Percentiles rank a stretch among this genome's conserved stretches.
These are phyloP conservation scores for Xylaria acuta DNA, from an alignment of 495 filamentous ascomycete genomes.

Conservation along the genomic window DNA sequence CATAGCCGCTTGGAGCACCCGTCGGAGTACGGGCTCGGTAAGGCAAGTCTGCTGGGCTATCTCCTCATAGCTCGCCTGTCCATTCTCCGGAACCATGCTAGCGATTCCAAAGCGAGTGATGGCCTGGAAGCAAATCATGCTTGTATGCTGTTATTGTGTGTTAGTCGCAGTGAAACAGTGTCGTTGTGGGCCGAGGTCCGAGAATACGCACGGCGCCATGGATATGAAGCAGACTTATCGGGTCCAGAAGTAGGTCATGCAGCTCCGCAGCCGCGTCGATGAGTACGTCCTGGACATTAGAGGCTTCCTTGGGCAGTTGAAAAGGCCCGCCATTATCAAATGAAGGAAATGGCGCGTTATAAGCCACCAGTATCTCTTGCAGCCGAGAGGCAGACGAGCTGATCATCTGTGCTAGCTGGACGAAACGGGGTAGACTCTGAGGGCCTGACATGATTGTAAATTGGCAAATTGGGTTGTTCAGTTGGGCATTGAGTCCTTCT, in stretches of 20 bases:
- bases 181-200: neutral
- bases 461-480: neutral
- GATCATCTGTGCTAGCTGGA: neutral
- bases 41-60: conserved; percentile 36
- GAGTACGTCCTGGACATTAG: neutral
- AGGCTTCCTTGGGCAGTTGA: neutral
- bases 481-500: neutral
- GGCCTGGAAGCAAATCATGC: conserved; percentile 39
- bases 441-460: neutral
- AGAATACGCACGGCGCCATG: neutral
- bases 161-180: neutral
- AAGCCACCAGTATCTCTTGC: neutral
- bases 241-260: conserved; percentile 6
- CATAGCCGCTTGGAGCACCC: conserved; percentile 55
- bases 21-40: conserved; percentile 35
- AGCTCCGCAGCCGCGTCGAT: conserved; percentile 1
- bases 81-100: conserved; percentile 40
- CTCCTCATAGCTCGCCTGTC: conserved; percentile 38
- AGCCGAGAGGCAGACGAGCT: neutral
- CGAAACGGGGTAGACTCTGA: neutral
- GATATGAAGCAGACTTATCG: neutral
- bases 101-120: conserved; percentile 47
- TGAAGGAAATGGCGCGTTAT: neutral
- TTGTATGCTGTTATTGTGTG: conserved; percentile 25
- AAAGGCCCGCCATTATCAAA: neutral